Evolutionary conservation across 1,284 basidiomycete species (phyloP).

Genomic region (Sanghuangporus sanghuang): DNA sequence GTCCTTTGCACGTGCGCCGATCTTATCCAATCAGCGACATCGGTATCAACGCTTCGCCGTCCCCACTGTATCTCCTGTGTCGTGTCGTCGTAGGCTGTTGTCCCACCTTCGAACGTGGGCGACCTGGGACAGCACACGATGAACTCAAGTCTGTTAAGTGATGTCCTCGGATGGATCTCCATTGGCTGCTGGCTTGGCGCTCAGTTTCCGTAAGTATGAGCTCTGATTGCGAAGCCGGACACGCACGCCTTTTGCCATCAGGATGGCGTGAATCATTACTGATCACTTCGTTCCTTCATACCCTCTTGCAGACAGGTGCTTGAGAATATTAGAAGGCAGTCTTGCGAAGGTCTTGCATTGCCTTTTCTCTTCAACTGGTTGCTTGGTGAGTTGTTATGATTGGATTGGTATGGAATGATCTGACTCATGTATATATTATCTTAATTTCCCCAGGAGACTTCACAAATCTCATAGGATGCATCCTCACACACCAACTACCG

Average conservation of each 20-base stretch:
- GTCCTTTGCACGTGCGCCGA: background rate
- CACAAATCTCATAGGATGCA: conserved; percentile 85
- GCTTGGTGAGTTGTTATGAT: conserved; percentile 50
- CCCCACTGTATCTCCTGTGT: background rate
- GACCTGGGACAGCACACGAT: conserved; percentile 1
- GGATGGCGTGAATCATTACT: conserved; percentile 1
- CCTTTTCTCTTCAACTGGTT: conserved; percentile 92
- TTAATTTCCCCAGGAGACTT: conserved; percentile 60
- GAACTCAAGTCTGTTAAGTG: conserved; percentile 27
- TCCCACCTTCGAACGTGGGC: background rate
- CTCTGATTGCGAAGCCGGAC: conserved; percentile 17
- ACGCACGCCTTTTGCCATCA: background rate
- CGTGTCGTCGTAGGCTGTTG: background rate
- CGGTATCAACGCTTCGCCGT: background rate
- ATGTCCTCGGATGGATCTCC: conserved; percentile 66
- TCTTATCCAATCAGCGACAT: background rate
- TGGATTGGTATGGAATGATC: background rate
- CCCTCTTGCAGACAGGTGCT: conserved; percentile 61
- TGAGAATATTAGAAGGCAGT: conserved; percentile 70
- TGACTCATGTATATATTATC: conserved; percentile 11
- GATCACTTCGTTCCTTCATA: background rate
- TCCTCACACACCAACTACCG: conserved; percentile 88
- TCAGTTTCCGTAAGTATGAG: conserved; percentile 77
- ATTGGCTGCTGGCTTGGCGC: conserved; percentile 89
- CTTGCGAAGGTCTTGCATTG: conserved; percentile 81